Conservation (phyloP, 164 flowering plant species). For the Vitis rotundifolia region DNA sequence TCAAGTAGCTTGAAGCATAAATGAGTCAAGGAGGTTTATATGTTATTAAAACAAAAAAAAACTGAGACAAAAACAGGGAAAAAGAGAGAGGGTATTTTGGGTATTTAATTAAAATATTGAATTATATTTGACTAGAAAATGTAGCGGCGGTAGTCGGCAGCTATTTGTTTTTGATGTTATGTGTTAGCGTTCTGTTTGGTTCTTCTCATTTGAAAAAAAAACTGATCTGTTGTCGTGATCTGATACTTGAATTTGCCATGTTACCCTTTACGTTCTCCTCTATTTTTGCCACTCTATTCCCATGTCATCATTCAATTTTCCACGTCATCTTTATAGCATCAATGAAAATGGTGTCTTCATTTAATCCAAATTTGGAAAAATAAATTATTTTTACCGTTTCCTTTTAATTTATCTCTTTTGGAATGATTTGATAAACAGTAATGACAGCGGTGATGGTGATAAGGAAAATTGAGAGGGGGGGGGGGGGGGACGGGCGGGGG, state of each 20-base stretch:
- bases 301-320: no score
- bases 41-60: not conserved
- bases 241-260: not conserved
- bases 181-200: not conserved
- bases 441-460: no score
- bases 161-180: not conserved
- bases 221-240: not conserved
- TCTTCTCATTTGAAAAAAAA: not conserved
- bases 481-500: not conserved
- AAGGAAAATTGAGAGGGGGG: not conserved
- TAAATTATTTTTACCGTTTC: no score
- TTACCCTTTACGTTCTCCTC: not conserved
- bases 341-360: no score
- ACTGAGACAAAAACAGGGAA: not conserved
- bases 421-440: no score
- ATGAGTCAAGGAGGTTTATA: not conserved
- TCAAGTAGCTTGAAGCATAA: conserved; percentile 6
- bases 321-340: no score
- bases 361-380: no score
- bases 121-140: not conserved
- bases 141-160: not conserved
- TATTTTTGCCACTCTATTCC: no score
- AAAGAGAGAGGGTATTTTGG: not conserved
- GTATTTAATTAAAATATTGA: not conserved
- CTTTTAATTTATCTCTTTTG: no score